A percentile compares a stretch with the other conserved stretches of the same genome.
phyloP scores from a whole-genome alignment of 495 filamentous ascomycete genomes.

The Xylaria castorea region DNA sequence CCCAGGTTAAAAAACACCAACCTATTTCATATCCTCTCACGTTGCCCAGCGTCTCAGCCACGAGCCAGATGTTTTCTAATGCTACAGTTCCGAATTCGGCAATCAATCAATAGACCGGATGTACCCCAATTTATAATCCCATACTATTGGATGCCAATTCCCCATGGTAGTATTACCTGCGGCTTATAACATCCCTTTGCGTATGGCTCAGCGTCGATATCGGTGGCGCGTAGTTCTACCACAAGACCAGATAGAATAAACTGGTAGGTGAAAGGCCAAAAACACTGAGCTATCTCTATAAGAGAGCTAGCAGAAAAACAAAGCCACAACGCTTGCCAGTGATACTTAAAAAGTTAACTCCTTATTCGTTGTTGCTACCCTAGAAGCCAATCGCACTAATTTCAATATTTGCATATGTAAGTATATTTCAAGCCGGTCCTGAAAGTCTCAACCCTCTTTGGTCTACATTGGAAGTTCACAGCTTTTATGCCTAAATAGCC shows the following conservation, averaged over 20 bases:
- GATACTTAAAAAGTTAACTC: neutral
- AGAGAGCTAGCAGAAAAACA: neutral
- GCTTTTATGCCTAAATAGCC: neutral
- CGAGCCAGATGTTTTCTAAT: neutral
- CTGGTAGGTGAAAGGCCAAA: neutral
- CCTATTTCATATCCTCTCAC: neutral
- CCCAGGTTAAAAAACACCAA: neutral
- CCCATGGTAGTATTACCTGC: neutral
- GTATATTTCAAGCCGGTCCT: too few species aligned
- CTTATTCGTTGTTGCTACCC: neutral
- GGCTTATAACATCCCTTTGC: conserved; percentile 1
- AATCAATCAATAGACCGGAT: conserved; percentile 5
- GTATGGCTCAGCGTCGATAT: neutral
- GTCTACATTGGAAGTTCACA: too few species aligned
- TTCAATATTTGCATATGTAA: too few species aligned
- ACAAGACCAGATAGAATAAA: too few species aligned
- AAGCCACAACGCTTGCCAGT: neutral
- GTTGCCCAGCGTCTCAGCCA: neutral
- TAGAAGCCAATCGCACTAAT: too few species aligned
- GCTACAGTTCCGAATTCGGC: conserved; percentile 2
- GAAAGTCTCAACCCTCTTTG: too few species aligned
- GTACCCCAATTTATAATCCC: conserved; percentile 6
- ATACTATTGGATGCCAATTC: neutral
- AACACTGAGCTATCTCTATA: neutral
- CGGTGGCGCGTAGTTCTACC: neutral